Evolutionary conservation across 1,139 yeast species (phyloP), one percentile per base, ranked within the genome.

Genomic region (Trichomonascaceae sp.): DNA sequence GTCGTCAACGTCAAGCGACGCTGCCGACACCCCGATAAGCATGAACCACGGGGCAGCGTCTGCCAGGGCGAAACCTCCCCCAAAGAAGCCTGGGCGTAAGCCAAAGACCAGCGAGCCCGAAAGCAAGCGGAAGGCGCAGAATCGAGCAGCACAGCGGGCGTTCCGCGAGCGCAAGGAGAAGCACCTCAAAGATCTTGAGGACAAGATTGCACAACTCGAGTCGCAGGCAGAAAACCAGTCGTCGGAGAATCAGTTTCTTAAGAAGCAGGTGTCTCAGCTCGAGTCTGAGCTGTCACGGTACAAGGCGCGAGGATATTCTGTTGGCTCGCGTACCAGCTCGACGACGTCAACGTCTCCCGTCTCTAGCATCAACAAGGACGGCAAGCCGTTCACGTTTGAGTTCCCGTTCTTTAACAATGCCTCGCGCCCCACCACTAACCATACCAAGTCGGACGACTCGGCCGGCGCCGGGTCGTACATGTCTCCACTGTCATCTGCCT

Each of bases 71-170:
- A 20, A 20, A 11, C 23, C 33, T 4, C 28, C 32, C 17, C 26
- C 26, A 6, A 43, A 40, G 35, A 68, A 67, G 44, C 75, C 77
- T 1, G 81, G 81, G 3, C 67, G 95, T 42, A 84, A 81, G 60
- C 85, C 81, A 1, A 63, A 77, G 37, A 79, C 76, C 13, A 69
- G 78, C 3, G 93, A 80, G 52, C 94, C 95, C 3, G 70, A 65
- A 45, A 74, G 76, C 48, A 87, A 84, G 64, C 67, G 98, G 47
- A 84, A 94, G 15, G 97, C 96, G 1, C 98, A 89, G 59, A 89
- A 89, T 57, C 69, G 98, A 50, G 96, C 96, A 5, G 98, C 98
- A 15, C 98, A 89, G 59, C 67, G 97, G 37, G 97, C 97, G 6
- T 89, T 85, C 57, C 67, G 98, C 41, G 97, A 89, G 57, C 71